Base-by-base conservation (phyloP, 2,329 filamentous ascomycete species). In the Diaporthe humulicola region DNA sequence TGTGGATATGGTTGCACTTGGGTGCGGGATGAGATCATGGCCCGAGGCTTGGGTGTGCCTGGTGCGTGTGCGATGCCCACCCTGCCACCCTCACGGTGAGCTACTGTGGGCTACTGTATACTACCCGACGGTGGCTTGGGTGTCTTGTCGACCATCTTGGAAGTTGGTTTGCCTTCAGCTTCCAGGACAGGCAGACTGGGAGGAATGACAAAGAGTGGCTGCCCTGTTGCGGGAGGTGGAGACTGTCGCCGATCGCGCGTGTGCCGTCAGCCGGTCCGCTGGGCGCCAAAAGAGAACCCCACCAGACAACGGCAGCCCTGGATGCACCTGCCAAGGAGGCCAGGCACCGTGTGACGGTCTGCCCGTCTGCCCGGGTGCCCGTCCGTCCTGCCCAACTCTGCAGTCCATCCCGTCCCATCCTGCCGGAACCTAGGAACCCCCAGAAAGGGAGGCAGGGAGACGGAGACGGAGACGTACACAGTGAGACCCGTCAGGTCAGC, bases 211-310 rank as follows among this genome's bases (percentile, higher is more conserved):
- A 48, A 45, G 40, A 66, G 60, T 33, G 40, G 25, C 60, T 50
- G 61, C 61, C 61, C 61, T 66, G 60, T 50, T 36, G 17, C 42
- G 30, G 54, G 22, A 38, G 28, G 61, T 69, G 64, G 64, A 19
- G 64, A 69, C 48, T 45, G 9, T 30, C 64, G 64, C 33, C 64
- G 64, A 69, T 69, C 64, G 48, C 48, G 48, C 48, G 48, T 50
- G 61, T 69, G 64, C 64, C 64, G 64, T 69, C 64, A 69, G 64
- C 64, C 64, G 64, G 64, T 69, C 64, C 64, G 64, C 64, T 67
- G 30, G 64, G 45, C 64, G 64, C 64, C 64, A 69, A 54, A 67
- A 28, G 14, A 58, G 10, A 45, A 15, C 48, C 60, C 61, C 61
- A 52, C 45, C 30, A 42, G 30, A 19, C 48, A 2, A n/a, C 48